These are phyloP conservation scores for Tilletia horrida DNA, from an alignment of 1,284 basidiomycete genomes.

Conservation along the genomic window DNA sequence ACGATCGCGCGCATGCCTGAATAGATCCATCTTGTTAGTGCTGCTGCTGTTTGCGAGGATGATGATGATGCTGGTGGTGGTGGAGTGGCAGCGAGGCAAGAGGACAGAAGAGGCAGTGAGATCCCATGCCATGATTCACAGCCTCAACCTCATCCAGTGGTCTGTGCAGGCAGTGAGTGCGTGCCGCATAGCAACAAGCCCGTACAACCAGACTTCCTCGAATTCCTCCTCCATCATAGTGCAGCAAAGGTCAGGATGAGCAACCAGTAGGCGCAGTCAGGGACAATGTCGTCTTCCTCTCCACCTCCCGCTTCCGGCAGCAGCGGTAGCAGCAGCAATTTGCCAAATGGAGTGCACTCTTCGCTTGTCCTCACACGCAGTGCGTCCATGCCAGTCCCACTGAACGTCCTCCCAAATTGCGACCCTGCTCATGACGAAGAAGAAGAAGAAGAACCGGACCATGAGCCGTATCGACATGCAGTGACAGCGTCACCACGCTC, in stretches of 20 bases:
- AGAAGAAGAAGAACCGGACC: no score
- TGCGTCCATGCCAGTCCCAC: neutral
- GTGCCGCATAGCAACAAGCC: slow-evolving; percentile 5
- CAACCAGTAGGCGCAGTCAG: no score
- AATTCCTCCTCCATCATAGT: neutral
- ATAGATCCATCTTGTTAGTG: slow-evolving; percentile 22
- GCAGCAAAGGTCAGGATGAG: no score
- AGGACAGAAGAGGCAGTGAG: neutral
- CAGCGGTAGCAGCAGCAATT: neutral
- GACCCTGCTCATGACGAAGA: no score
- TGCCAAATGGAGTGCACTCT: neutral
- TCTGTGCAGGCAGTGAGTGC: no score
- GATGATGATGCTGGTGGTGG: neutral
- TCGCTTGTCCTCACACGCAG: neutral
- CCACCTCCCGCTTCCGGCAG: no score
- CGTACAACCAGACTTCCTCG: slow-evolving; percentile 25
- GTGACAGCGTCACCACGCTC: no score
- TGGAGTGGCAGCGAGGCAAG: slow-evolving; percentile 49
- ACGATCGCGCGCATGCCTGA: slow-evolving; percentile 40
- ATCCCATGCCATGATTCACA: slow-evolving; percentile 58
- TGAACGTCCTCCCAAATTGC: no score
- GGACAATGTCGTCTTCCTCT: no score
- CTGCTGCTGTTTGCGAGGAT: neutral
- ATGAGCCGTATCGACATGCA: no score
- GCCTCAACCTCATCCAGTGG: no score